phyloP scores from a whole-genome alignment of 129 eudicot genomes.

The Flaveria linearis region DNA sequence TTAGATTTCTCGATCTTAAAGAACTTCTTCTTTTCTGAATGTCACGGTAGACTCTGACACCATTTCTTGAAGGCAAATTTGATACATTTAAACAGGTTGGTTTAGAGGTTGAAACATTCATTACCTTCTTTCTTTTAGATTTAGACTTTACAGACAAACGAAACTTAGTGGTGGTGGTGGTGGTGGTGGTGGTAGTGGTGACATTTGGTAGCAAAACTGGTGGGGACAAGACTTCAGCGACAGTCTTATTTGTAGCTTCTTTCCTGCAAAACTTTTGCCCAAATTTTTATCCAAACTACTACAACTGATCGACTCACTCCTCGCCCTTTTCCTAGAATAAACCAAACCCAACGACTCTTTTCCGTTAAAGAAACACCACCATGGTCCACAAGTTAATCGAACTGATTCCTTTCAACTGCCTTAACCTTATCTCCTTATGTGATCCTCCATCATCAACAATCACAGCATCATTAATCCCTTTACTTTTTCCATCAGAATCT shows the following conservation, averaged over 20 bases:
- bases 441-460: constrained; percentile 24
- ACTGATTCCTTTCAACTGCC: not conserved
- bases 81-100: constrained; percentile 5
- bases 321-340: constrained; percentile 59
- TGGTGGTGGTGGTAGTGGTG: constrained; percentile 6
- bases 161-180: not conserved
- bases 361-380: not conserved
- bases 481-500: constrained; percentile 11
- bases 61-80: constrained; percentile 40
- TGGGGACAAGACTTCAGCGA: not conserved
- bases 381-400: constrained; percentile 2
- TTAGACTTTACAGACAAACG: constrained; percentile 15
- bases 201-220: constrained; percentile 14
- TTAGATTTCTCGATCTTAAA: constrained; percentile 49
- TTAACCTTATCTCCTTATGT: constrained; percentile 20
- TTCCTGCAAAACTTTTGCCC: constrained; percentile 53
- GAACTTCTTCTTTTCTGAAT: constrained; percentile 63
- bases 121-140: constrained; percentile 30
- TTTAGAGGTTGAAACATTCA: constrained; percentile 21
- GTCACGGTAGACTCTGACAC: constrained; percentile 19
- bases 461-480: constrained; percentile 4
- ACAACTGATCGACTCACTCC: constrained; percentile 9
- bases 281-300: constrained; percentile 33
- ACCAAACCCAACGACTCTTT: constrained; percentile 45
- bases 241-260: constrained; percentile 25